Percentiles rank a stretch among this genome's conserved stretches.
Conservation (phyloP, 1,284 basidiomycete genomes). For the Fomitopsis schrenkii region DNA sequence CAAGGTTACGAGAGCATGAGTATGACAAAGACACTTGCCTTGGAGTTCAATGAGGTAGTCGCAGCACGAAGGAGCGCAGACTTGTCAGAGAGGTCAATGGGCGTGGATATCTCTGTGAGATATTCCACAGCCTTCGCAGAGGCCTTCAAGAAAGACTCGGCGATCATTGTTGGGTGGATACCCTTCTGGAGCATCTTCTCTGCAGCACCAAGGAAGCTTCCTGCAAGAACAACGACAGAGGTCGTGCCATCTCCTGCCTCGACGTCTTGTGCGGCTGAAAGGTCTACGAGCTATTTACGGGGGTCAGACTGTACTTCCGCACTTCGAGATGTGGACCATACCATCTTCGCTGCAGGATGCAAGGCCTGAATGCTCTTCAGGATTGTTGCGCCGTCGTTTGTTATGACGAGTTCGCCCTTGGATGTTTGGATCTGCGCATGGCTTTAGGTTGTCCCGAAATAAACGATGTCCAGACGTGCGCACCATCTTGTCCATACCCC, state of each 20-base stretch:
- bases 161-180: slow-evolving; percentile 97
- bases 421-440: slow-evolving; percentile 87
- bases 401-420: slow-evolving; percentile 96
- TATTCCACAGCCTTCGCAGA: slow-evolving; percentile 93
- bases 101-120: slow-evolving; percentile 89
- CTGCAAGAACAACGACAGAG: slow-evolving; percentile 95
- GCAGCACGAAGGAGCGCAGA: slow-evolving; percentile 88
- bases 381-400: slow-evolving; percentile 99
- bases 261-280: slow-evolving; percentile 97
- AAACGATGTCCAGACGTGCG: slow-evolving; percentile 14
- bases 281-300: slow-evolving; percentile 78
- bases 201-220: slow-evolving; percentile 88
- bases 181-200: slow-evolving; percentile 97
- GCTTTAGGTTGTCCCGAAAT: slow-evolving; percentile 3
- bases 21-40: slow-evolving; percentile 44
- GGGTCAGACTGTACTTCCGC: neutral
- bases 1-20: neutral
- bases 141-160: slow-evolving; percentile 93
- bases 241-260: slow-evolving; percentile 99
- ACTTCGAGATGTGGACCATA: slow-evolving; percentile 21
- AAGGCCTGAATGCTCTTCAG: slow-evolving; percentile 96
- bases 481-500: slow-evolving; percentile 99
- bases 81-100: slow-evolving; percentile 89
- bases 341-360: slow-evolving; percentile 99
- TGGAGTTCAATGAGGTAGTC: slow-evolving; percentile 95